phyloP scores from a whole-genome alignment of 2,329 filamentous ascomycete species.

The Phoma sp. region DNA sequence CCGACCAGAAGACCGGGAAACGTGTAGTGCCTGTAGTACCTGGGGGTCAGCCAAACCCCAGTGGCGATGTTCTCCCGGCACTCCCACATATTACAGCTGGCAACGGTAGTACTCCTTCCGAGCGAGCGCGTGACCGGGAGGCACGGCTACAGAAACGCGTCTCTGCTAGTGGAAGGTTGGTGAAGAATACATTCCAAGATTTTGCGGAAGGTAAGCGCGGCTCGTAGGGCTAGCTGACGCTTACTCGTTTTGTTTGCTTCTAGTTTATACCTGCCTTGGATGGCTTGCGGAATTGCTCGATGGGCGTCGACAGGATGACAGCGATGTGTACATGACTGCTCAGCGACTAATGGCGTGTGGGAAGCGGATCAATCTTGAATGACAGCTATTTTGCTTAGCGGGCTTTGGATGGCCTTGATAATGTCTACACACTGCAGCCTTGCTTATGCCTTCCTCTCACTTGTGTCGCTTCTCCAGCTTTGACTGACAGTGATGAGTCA shows the following conservation, averaged over 20 bases:
- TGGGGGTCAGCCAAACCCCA: conserved; percentile 56
- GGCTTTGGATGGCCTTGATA: conserved; percentile 13
- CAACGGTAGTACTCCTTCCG: conserved; percentile 50
- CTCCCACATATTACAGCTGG: conserved; percentile 62
- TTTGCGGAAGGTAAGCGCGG: conserved; percentile 46
- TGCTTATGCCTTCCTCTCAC: background rate
- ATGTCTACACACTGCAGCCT: conserved; percentile 9
- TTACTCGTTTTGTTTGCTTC: conserved; percentile 37
- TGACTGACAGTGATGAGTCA: background rate
- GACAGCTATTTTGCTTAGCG: conserved; percentile 3
- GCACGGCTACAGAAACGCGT: conserved; percentile 50
- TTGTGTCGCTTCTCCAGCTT: background rate
- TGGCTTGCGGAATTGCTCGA: conserved; percentile 38
- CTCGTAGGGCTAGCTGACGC: conserved; percentile 35
- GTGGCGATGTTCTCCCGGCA: conserved; percentile 67
- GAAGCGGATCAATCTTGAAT: conserved; percentile 1
- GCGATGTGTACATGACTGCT: conserved; percentile 3
- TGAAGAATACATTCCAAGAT: conserved; percentile 42
- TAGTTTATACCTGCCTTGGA: conserved; percentile 48
- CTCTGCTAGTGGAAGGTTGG: conserved; percentile 51
- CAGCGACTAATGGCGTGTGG: background rate
- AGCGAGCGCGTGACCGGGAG: conserved; percentile 48
- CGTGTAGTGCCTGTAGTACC: conserved; percentile 52
- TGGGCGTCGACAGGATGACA: conserved; percentile 41
- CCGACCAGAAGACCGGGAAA: conserved; percentile 54